phyloP scores from a whole-genome alignment of 1,284 basidiomycete species.

The Ceraceosorus bombacis region DNA sequence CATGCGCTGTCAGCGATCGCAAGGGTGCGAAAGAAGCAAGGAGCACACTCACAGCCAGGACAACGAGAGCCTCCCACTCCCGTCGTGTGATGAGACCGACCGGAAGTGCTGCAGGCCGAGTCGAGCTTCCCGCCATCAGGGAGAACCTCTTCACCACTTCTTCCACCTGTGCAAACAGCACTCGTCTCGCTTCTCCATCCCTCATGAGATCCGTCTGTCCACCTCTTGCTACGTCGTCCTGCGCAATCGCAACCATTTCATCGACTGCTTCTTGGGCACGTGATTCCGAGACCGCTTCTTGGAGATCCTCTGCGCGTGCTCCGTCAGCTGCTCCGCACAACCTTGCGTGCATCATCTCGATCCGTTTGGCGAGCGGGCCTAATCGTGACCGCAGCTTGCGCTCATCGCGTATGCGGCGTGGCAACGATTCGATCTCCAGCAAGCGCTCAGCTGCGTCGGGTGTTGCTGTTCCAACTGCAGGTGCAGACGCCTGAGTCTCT shows the following conservation, averaged over 20 bases:
- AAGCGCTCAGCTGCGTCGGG: no score
- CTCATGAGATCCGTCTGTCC: neutral
- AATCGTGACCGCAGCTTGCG: no score
- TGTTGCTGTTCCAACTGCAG: neutral
- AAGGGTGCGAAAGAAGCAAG: no score
- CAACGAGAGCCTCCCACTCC: neutral
- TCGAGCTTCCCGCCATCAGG: neutral
- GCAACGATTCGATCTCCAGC: no score
- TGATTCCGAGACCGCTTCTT: neutral
- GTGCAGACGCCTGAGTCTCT: neutral
- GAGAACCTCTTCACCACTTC: neutral
- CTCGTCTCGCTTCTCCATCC: neutral
- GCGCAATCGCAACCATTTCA: neutral
- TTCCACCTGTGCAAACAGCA: neutral
- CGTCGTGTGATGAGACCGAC: neutral
- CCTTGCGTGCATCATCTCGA: neutral
- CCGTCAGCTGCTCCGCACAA: neutral
- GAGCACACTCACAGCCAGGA: neutral
- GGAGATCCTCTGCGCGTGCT: neutral
- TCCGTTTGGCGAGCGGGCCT: neutral
- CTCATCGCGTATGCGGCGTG: no score
- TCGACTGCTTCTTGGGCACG: neutral
- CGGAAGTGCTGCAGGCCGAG: neutral
- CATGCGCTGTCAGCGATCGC: no score
- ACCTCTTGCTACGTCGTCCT: neutral